Evolutionary conservation across 768 basidiomycete genomes (phyloP).

Genomic region (Chiua virens): DNA sequence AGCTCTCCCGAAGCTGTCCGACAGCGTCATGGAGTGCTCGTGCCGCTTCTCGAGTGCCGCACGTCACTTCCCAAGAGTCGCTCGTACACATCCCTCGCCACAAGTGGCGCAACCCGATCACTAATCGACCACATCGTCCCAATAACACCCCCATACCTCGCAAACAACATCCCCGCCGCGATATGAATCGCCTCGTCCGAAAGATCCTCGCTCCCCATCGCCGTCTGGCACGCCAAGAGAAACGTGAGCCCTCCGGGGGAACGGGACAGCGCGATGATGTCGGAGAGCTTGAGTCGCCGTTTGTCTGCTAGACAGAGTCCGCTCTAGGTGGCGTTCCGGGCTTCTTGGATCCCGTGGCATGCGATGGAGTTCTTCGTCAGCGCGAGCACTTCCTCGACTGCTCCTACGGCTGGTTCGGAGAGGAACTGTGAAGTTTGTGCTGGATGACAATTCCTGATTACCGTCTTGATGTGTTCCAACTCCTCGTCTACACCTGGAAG

Average conservation of each 20-base stretch:
- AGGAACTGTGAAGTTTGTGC: not conserved
- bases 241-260: constrained; percentile 35
- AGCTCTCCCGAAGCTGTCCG: too few relatives aligned
- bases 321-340: constrained; percentile 16
- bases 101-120: too few relatives aligned
- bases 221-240: constrained; percentile 47
- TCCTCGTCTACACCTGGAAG: constrained; percentile 9
- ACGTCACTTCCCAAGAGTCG: too few relatives aligned
- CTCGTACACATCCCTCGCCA: too few relatives aligned
- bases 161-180: too few relatives aligned
- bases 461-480: constrained; percentile 22
- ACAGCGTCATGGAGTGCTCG: too few relatives aligned
- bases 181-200: too few relatives aligned
- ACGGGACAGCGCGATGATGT: not conserved
- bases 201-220: constrained; percentile 30
- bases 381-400: not conserved
- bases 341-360: constrained; percentile 23
- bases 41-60: too few relatives aligned
- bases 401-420: not conserved
- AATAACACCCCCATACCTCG: too few relatives aligned
- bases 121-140: too few relatives aligned
- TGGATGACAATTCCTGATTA: not conserved
- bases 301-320: constrained; percentile 13
- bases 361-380: not conserved
- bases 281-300: not conserved